Evolutionary conservation across 2,329 filamentous ascomycete genomes (phyloP), one percentile per base, ranked within the genome.

Genomic region (Penicillium rolfsii): DNA sequence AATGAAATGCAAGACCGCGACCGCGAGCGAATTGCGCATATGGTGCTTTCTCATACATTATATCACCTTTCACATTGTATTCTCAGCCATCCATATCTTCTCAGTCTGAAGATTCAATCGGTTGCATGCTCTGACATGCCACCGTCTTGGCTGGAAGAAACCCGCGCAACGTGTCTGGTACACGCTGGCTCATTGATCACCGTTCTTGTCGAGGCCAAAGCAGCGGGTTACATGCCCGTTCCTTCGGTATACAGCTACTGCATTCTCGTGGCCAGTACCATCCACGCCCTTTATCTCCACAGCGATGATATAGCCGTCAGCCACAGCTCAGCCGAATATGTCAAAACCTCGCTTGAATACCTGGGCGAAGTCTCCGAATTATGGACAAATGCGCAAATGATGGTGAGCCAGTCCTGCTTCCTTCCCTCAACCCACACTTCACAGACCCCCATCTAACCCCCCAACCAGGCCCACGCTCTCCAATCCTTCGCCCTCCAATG

Each of bases 231-330:
- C 40, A 67, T 69, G 61, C 65, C 64, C 1, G 59, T 65, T 5
- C 62, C 68, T 5, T 67, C 68, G 4, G 66, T 68, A 6, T 70
- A 66, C 45, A 69, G 68, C 52, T 70, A 70, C 48, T 65, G 67
- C 52, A 66, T 70, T 35, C 48, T 70, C n/a, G 58, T 70, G 26
- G 68, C 68, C 0, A 67, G 67, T 26, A 67, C 65, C 6, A 61
- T 70, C 14, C 67, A 69, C 26, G 67, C 64, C 0, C 48, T 70
- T 9, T 57, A 63, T 28, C 53, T 67, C 3, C 55, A 65, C 40
- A 62, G 61, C 40, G 57, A 59, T 6, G 63, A 65, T 22, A 3
- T 48, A 4, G 38, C 43, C 7, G 48, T 59, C 22, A 58, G 61
- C 24, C 43, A 60, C 9, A 52, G 43, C n/a, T 61, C 64, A 9